Conservation (phyloP, 1,139 yeast genomes). For the Pichia sp. region DNA sequence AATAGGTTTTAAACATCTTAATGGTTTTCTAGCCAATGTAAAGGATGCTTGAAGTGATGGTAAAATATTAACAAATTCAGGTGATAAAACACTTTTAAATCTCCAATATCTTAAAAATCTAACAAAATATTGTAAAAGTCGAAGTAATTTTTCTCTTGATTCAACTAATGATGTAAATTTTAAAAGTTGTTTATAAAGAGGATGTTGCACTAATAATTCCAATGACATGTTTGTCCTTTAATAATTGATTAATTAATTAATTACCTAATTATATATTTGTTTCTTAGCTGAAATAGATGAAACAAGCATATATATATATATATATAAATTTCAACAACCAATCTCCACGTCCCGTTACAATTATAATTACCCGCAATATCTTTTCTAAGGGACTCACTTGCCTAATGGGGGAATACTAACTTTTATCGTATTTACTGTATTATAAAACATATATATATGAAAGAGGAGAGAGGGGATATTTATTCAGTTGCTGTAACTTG, state of each 20-base stretch:
- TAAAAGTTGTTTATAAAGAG: conserved; percentile 58
- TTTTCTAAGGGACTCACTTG: no score
- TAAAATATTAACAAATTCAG: conserved; percentile 1
- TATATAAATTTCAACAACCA: no score
- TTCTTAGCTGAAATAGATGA: no score
- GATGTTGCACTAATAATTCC: conserved; percentile 68
- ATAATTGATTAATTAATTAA: not conserved
- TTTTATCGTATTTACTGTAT: no score
- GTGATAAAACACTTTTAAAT: conserved; percentile 4
- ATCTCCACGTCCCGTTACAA: no score
- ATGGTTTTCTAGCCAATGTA: conserved; percentile 71
- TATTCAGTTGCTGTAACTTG: no score
- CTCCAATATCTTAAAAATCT: conserved; percentile 45
- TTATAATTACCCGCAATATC: no score
- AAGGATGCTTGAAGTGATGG: conserved; percentile 48
- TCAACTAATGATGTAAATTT: conserved; percentile 54
- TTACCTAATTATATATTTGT: no score
- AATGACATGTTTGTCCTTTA: conserved; percentile 39
- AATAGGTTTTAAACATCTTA: conserved; percentile 82
- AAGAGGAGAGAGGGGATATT: no score
- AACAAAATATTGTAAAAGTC: conserved; percentile 77
- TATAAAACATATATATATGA: no score
- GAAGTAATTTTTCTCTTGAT: conserved; percentile 73
- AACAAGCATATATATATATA: no score
- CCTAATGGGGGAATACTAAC: no score